Base-by-base conservation (phyloP, 306 rosid genomes). In the Ochetophila trinervis region DNA sequence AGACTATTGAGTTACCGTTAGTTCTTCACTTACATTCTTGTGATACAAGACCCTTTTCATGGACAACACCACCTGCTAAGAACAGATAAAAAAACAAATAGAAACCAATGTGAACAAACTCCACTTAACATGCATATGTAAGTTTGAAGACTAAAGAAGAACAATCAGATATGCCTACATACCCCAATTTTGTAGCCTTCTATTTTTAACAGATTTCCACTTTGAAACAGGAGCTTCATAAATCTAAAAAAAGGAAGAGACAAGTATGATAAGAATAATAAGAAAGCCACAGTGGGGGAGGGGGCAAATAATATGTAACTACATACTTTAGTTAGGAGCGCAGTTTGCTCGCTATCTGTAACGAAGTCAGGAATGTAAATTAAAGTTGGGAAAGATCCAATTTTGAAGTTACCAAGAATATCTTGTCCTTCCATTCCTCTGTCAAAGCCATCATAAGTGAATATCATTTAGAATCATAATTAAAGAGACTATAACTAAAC, bases 101-200 rank as follows among this genome's bases (percentile, higher is more conserved):
- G 52, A 67, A 75, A 63, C 69, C 19, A 74, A 58, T 42, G 57
- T 76, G 60, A 59, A 42, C 67, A 62, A n/a, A 57, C n/a, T 45
- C 75, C 14, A 53, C 35, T 40, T 56, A 27, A 40, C 50, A 50
- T 36, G 35, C 6, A 8, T 6, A 35, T 50, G n/a, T 45, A 66
- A 19, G 27, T 27, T 17, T 35, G 50, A 63, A 4, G 37, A 10
- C 8, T 17, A 1, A n/a, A 67, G 49, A 60, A 44, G 22, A 53
- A 27, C 24, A 36, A 57, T 57, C 42, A 49, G 47, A 17, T 45
- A 70, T 35, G 48, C 6, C 56, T 69, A 23, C 70, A 50, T 78
- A 91, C 97, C 97, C 96, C 96, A 91, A 81, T 88, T 91, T 60
- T 91, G 96, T 53, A 88, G 83, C 86, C 97, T 86, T 69, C 96